A percentile compares a stretch with the other conserved stretches of the same genome.
phyloP scores from a whole-genome alignment of 108 stramenopile genomes.

The Chaetoceros muelleri region DNA sequence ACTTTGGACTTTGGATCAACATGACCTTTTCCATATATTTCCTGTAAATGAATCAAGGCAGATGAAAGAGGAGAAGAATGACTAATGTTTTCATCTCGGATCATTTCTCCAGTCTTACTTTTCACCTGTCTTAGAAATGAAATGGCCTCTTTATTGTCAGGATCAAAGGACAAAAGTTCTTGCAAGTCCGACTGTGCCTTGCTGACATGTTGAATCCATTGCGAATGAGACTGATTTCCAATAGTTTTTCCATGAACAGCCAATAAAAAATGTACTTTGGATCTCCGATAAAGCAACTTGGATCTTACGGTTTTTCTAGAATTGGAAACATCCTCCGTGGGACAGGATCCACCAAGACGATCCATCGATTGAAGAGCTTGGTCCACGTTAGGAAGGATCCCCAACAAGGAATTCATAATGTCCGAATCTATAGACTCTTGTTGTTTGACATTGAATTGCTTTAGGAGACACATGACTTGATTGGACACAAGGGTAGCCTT shows the following conservation, averaged over 20 bases:
- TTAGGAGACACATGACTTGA: constrained; percentile 67
- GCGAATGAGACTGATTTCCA: constrained; percentile 16
- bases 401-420: too few species aligned
- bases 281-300: constrained; percentile 69
- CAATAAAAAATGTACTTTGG: constrained; percentile 48
- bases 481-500: constrained; percentile 55
- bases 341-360: background rate
- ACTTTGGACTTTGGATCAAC: constrained; percentile 16
- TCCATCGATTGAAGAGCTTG: constrained; percentile 38
- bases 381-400: too few species aligned
- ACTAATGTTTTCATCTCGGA: constrained; percentile 17
- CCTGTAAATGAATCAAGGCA: constrained; percentile 2
- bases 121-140: constrained; percentile 44
- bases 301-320: constrained; percentile 30
- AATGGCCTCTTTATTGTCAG: constrained; percentile 53
- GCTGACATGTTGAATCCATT: constrained; percentile 42
- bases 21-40: constrained; percentile 11
- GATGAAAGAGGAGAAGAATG: constrained; percentile 26
- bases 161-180: constrained; percentile 44
- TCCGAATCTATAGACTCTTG: too few species aligned
- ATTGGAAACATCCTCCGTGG: constrained; percentile 12
- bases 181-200: constrained; percentile 67
- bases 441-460: constrained; percentile 28
- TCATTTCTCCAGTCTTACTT: constrained; percentile 31
- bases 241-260: background rate